A percentile compares a stretch with the other conserved stretches of the same genome.
phyloP scores from a whole-genome alignment of 2,329 filamentous ascomycete genomes.

The Thermoascus crustaceus region DNA sequence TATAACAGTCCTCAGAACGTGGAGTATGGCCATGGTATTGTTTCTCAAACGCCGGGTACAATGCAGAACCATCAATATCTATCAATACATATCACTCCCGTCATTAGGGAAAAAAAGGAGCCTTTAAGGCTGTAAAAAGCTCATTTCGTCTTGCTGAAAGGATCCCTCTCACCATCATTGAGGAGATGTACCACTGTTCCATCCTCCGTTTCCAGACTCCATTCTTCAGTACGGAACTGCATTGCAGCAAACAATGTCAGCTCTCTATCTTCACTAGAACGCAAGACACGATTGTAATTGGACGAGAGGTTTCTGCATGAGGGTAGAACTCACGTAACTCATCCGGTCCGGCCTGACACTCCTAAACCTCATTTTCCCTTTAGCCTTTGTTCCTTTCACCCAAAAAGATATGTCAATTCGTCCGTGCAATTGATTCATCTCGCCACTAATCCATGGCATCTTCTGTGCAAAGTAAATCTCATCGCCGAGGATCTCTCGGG shows the following conservation, averaged over 20 bases:
- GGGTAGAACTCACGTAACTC: constrained; percentile 43
- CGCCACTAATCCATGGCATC: constrained; percentile 75
- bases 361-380: constrained; percentile 70
- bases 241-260: neutral
- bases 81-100: too few species aligned
- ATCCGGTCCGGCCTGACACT: constrained; percentile 62
- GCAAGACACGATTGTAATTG: too few species aligned
- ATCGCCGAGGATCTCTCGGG: constrained; percentile 73
- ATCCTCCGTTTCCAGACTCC: constrained; percentile 67
- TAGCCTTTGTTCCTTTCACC: constrained; percentile 68
- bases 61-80: constrained; percentile 13
- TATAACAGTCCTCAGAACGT: too few species aligned
- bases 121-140: constrained; percentile 27
- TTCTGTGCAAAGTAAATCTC: constrained; percentile 72
- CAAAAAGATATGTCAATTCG: constrained; percentile 78
- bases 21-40: too few species aligned
- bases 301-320: neutral
- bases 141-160: constrained; percentile 53
- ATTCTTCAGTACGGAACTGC: constrained; percentile 80
- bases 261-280: neutral
- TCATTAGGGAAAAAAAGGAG: too few species aligned
- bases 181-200: constrained; percentile 67
- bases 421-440: constrained; percentile 91
- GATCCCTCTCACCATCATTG: constrained; percentile 59
- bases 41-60: constrained; percentile 15